Percentiles rank a stretch among this genome's conserved stretches.
These are phyloP conservation scores for Botrytis byssoidea DNA, from an alignment of 2,329 filamentous ascomycete species.

Conservation along the genomic window DNA sequence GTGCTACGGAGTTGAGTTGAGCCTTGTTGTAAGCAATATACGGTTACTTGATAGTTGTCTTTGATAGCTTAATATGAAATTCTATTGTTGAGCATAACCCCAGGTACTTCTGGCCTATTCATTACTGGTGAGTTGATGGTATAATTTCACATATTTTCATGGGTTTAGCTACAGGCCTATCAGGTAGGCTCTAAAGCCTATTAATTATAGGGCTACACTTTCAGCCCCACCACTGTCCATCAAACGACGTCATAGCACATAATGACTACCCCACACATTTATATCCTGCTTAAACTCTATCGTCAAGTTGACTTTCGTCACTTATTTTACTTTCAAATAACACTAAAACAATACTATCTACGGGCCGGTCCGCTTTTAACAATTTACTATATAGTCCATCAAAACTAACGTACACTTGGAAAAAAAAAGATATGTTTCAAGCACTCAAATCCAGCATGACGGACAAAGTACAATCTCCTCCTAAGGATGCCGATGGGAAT, in stretches of 20 bases:
- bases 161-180: background rate
- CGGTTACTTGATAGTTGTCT: background rate
- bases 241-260: conserved; percentile 17
- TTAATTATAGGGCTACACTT: background rate
- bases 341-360: background rate
- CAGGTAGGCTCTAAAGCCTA: background rate
- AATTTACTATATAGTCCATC: background rate
- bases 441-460: conserved; percentile 4
- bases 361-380: background rate
- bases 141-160: background rate
- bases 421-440: conserved; percentile 4
- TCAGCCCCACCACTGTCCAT: background rate
- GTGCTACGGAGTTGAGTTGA: background rate
- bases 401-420: background rate
- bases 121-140: background rate
- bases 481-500: conserved; percentile 11
- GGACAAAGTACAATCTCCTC: background rate
- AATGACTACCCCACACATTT: conserved; percentile 17
- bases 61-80: background rate
- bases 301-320: background rate
- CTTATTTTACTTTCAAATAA: background rate
- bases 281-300: conserved; percentile 17
- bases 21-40: background rate
- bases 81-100: background rate
- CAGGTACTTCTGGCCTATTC: background rate